phyloP scores from a whole-genome alignment of 495 filamentous ascomycete species.

The Xylaria acuta region DNA sequence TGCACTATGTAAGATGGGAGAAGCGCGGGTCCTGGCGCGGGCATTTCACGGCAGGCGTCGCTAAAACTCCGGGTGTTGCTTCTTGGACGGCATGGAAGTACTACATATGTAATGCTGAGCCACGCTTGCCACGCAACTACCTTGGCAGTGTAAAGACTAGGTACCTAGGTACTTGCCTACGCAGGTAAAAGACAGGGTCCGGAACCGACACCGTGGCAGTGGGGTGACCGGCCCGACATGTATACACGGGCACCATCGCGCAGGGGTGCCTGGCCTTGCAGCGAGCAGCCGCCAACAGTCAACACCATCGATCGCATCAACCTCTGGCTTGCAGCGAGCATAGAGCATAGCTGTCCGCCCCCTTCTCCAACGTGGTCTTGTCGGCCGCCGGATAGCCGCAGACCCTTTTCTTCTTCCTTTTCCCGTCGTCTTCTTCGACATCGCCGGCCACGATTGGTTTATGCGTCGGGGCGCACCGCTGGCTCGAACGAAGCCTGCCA shows the following conservation, averaged over 20 bases:
- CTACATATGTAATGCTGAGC: background rate
- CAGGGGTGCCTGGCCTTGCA: background rate
- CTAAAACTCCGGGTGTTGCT: background rate
- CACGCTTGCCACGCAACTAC: background rate
- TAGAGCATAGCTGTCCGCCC: slow-evolving; percentile 4
- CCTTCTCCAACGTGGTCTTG: background rate
- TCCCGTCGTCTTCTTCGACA: background rate
- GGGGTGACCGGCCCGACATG: too few species aligned
- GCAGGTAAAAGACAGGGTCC: background rate
- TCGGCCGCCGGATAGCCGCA: background rate
- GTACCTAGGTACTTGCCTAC: too few species aligned
- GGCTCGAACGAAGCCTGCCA: too few species aligned
- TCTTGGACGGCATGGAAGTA: background rate
- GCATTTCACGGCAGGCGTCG: background rate
- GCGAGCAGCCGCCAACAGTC: background rate
- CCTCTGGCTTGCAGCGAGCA: background rate
- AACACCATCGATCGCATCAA: background rate
- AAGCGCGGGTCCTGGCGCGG: background rate
- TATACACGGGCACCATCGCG: too few species aligned
- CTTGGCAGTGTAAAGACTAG: background rate
- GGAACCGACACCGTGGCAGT: slow-evolving; percentile 12
- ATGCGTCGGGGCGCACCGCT: background rate
- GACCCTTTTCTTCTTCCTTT: background rate
- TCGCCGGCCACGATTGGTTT: background rate
- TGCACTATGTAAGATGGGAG: background rate